Percentiles rank a stretch among this genome's conserved stretches.
Evolutionary conservation across 1,284 basidiomycete species (phyloP).

Genomic region (Cryptococcus sp.): DNA sequence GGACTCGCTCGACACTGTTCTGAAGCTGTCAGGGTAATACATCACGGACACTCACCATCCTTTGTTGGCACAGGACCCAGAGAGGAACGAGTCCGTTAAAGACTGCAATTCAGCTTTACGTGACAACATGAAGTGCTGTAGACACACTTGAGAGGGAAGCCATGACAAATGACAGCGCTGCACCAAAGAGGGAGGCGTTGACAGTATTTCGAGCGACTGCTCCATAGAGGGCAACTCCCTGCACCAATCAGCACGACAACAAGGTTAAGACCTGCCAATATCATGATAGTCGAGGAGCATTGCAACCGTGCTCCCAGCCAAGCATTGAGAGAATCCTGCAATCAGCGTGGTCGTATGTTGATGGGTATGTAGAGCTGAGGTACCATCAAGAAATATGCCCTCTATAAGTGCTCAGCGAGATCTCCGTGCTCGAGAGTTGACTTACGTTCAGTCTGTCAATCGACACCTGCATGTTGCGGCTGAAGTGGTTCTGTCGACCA

Average conservation of each 20-base stretch:
- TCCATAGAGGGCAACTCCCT: conserved; percentile 18
- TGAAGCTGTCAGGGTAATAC: not conserved
- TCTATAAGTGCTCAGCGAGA: conserved; percentile 1
- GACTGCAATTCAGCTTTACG: conserved; percentile 12
- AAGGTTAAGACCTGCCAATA: conserved; percentile 9
- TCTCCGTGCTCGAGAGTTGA: not conserved
- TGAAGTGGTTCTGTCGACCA: conserved; percentile 15
- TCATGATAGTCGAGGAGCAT: conserved; percentile 19
- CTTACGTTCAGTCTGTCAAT: conserved; percentile 19
- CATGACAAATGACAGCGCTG: conserved; percentile 26
- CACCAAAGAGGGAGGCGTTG: conserved; percentile 26
- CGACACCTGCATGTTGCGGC: conserved; percentile 7
- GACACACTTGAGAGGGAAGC: not conserved
- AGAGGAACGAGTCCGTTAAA: conserved; percentile 26
- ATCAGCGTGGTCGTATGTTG: not conserved
- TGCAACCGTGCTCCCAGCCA: conserved; percentile 31
- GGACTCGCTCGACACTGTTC: conserved; percentile 30
- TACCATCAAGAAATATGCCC: conserved; percentile 27
- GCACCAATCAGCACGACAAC: not conserved
- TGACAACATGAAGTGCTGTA: too few relatives aligned
- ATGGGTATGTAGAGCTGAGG: conserved; percentile 2
- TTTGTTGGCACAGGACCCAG: conserved; percentile 16
- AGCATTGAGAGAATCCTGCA: not conserved
- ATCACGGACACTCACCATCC: conserved; percentile 12
- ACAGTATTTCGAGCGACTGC: conserved; percentile 23